Evolutionary conservation across 2,329 filamentous ascomycete species (phyloP), one percentile per base, ranked within the genome.

Genomic region (Pseudomassariella vexata): DNA sequence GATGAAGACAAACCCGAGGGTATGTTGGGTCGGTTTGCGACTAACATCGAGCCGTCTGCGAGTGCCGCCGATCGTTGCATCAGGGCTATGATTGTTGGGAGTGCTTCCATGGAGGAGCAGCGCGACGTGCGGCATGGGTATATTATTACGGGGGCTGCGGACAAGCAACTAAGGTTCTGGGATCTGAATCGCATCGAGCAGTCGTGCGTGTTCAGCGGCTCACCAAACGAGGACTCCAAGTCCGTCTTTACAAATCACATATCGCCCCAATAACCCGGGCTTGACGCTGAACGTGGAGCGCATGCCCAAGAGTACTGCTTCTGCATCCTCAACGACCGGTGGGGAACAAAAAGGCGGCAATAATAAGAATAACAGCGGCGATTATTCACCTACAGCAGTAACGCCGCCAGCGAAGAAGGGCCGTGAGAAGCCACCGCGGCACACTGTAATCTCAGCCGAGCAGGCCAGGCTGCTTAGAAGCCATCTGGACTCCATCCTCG

Each of bases 121-220:
- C 70, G 76, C 25, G 85, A 89, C 28, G 73, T 82, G 4, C 81
- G 83, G 36, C 80, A 87, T 47, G 82, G 85, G 0, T 95, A 92
- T 53, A 75, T 95, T 28, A 65, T 98, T 22, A 92, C 87, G 1
- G 89, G 82, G 12, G 90, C 90, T 0, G 85, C 85, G 9, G 92
- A 96, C 57, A 86, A 84, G 60, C 92, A 85, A 57, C 74, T 98
- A 12, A 79, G 92, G 8, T 96, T 94, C 60, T 98, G 92, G 92
- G 90, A 98, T 52, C 70, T 92, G 10, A 70, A 77, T 8, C 79
- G 80, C 8, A 71, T 86, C 8, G 87, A 95, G 50, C 75, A 79
- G 37, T 95, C 86, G 24, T 69, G 73, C 35, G 73, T 95, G 10
- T 81, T 94, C 42, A 94, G 85, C 52, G 90, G 90, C 0, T 66